Conservation (phyloP, 371 early-diverging fungal genomes). For the Quaeritorhiza haematococci region DNA sequence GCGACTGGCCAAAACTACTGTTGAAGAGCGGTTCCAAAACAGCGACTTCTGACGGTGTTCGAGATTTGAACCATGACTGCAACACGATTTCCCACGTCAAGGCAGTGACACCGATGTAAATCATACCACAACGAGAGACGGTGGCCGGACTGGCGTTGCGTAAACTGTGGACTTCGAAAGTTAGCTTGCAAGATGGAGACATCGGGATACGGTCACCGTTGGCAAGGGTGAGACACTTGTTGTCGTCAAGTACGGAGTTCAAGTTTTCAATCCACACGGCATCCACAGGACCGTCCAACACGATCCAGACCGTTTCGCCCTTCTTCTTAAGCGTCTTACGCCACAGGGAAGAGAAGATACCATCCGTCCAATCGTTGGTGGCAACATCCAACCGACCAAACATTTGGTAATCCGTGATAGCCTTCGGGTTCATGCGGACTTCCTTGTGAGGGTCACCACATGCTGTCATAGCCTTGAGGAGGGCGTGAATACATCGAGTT, state of each 20-base stretch:
- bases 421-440: conserved; percentile 61
- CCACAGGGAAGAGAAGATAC: conserved; percentile 60
- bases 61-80: conserved; percentile 54
- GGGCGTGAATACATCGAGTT: conserved; percentile 50
- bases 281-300: conserved; percentile 62
- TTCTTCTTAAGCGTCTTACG: conserved; percentile 57
- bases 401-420: conserved; percentile 62
- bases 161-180: conserved; percentile 57
- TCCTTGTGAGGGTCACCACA: conserved; percentile 64
- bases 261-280: conserved; percentile 71
- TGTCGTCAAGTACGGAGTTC: conserved; percentile 64
- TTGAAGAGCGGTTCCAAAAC: conserved; percentile 50
- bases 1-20: conserved; percentile 35
- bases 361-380: conserved; percentile 67
- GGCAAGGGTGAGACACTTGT: conserved; percentile 60
- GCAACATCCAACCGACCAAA: conserved; percentile 61
- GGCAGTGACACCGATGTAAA: conserved; percentile 56
- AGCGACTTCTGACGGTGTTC: conserved; percentile 38
- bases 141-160: conserved; percentile 58
- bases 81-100: conserved; percentile 58
- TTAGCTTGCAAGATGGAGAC: conserved; percentile 53
- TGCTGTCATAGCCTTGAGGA: conserved; percentile 51
- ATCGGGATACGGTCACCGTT: conserved; percentile 66
- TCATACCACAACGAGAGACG: conserved; percentile 63
- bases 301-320: conserved; percentile 57